These are phyloP conservation scores for Oryza meridionalis DNA, from an alignment of 176 grass and related monocot genomes.

Conservation along the genomic window DNA sequence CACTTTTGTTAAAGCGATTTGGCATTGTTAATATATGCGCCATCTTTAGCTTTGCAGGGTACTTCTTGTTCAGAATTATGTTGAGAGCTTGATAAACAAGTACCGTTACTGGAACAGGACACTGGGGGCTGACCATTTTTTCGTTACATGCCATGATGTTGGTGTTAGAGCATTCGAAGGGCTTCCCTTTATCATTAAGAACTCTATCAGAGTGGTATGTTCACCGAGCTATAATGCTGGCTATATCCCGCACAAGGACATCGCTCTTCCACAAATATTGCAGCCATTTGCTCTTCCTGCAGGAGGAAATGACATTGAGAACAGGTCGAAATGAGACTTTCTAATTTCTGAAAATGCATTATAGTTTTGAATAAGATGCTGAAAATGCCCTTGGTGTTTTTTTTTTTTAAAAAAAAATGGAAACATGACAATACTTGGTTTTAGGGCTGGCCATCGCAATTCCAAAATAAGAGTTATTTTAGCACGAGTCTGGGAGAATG, in stretches of 20 bases:
- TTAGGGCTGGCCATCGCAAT: constrained; percentile 79
- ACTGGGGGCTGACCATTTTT: constrained; percentile 53
- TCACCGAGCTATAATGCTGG: constrained; percentile 56
- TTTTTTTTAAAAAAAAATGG: not conserved
- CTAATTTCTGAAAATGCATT: not conserved
- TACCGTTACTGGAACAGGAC: constrained; percentile 71
- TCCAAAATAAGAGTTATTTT: constrained; percentile 96
- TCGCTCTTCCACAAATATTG: constrained; percentile 59
- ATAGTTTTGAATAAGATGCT: not conserved
- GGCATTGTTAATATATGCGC: not conserved
- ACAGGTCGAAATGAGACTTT: constrained; percentile 45
- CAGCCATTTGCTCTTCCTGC: constrained; percentile 67
- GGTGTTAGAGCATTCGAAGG: constrained; percentile 66
- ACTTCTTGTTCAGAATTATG: constrained; percentile 57
- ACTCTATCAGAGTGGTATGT: constrained; percentile 64
- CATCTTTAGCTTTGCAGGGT: constrained; percentile 46
- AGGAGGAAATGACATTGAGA: constrained; percentile 64
- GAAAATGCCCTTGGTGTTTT: not conserved
- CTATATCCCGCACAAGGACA: constrained; percentile 56
- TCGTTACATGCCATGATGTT: constrained; percentile 62
- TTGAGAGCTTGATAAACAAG: constrained; percentile 59
- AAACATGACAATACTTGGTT: constrained; percentile 66
- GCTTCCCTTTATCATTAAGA: constrained; percentile 50
- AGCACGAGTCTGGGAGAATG: constrained; percentile 84
- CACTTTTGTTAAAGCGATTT: not conserved